phyloP scores from a whole-genome alignment of 768 basidiomycete species.

The Boletus pseudo-olivaceus region DNA sequence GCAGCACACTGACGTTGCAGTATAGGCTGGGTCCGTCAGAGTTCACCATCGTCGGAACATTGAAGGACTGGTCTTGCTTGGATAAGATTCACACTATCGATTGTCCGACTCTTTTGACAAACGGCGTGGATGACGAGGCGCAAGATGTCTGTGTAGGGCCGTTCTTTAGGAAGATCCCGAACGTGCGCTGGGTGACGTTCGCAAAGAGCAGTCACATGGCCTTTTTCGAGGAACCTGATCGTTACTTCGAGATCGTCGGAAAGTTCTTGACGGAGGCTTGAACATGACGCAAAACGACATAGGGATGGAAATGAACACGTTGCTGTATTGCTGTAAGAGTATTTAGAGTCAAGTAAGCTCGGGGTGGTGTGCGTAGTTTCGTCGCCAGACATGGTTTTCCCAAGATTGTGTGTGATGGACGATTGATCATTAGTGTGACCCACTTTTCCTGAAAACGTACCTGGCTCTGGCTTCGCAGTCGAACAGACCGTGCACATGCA shows the following conservation, averaged over 20 bases:
- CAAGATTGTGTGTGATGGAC: no score
- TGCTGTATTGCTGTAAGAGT: not conserved
- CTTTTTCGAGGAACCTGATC: constrained; percentile 14
- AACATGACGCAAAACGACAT: not conserved
- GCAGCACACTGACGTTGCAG: not conserved
- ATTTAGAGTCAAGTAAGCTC: not conserved
- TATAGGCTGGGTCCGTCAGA: constrained; percentile 28
- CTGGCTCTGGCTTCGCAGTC: no score
- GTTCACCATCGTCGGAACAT: constrained; percentile 37
- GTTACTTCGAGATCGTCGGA: constrained; percentile 18
- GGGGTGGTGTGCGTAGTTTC: no score
- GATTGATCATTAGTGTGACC: no score
- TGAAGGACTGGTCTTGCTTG: constrained; percentile 47
- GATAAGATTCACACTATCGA: constrained; percentile 40
- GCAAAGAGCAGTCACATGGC: constrained; percentile 21
- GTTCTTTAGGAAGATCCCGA: constrained; percentile 32
- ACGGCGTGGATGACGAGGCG: constrained; percentile 38
- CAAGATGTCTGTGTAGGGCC: constrained; percentile 34
- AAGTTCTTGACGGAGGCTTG: constrained; percentile 9
- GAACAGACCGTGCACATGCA: no score
- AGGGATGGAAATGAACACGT: not conserved
- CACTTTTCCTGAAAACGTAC: no score
- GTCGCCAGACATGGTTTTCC: no score
- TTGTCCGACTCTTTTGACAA: constrained; percentile 38
- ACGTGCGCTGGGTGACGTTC: constrained; percentile 36